Conservation (phyloP, 192 early-diverging fungal genomes). For the Coemansia sp. region DNA sequence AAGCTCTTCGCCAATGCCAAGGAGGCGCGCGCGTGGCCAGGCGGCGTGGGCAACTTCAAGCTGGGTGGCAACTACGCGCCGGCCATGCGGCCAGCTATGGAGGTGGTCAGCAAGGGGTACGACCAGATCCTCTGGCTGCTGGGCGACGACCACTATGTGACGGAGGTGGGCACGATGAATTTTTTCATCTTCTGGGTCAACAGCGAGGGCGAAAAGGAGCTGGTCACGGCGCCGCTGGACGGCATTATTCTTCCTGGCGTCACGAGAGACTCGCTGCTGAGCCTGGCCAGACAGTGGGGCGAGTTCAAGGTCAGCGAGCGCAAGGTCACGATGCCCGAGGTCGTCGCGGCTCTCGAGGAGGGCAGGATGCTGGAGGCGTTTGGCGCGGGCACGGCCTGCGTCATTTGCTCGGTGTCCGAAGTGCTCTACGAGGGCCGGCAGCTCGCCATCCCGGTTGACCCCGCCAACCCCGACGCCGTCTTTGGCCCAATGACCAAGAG, state of each 20-base stretch:
- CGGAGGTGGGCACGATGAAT: slow-evolving; percentile 98
- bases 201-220: slow-evolving; percentile 74
- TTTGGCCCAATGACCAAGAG: slow-evolving; percentile 82
- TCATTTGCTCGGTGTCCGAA: slow-evolving; percentile 87
- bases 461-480: slow-evolving; percentile 71
- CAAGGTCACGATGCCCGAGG: slow-evolving; percentile 74
- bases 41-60: slow-evolving; percentile 92
- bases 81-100: slow-evolving; percentile 66
- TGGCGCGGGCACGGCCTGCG: slow-evolving; percentile 96
- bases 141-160: slow-evolving; percentile 80
- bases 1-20: slow-evolving; percentile 77
- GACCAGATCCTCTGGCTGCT: slow-evolving; percentile 97
- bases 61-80: slow-evolving; percentile 70
- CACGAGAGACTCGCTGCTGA: slow-evolving; percentile 89
- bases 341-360: slow-evolving; percentile 71
- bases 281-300: slow-evolving; percentile 73
- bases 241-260: slow-evolving; percentile 96
- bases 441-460: slow-evolving; percentile 82
- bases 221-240: slow-evolving; percentile 89
- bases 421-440: slow-evolving; percentile 72
- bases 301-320: slow-evolving; percentile 90
- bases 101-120: slow-evolving; percentile 81
- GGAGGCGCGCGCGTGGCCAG: slow-evolving; percentile 91
- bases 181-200: slow-evolving; percentile 88
- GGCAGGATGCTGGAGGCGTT: slow-evolving; percentile 87